Evolutionary conservation across 345 rosid species (phyloP), one percentile per base, ranked within the genome.

Genomic region (Nasturtium officinale): DNA sequence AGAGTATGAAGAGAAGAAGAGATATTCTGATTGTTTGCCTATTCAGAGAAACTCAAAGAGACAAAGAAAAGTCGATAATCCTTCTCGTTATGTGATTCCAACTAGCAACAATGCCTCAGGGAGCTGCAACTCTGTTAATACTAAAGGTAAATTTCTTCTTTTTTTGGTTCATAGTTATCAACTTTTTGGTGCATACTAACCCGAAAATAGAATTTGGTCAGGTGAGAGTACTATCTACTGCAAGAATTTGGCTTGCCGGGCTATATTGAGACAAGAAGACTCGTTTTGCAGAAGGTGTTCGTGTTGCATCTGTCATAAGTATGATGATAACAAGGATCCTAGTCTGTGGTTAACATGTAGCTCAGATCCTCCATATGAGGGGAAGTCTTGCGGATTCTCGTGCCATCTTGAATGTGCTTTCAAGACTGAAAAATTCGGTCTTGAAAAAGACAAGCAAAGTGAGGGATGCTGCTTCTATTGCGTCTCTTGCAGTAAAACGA

Each of bases 261-360:
- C 90, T 18, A 57, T 79, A 54, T 50, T 88, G 61, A 69, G 70
- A 73, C 78, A 63, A 9, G 79, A 65, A 54, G 84, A 84, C 81
- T 61, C 73, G 20, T 90, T 90, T 65, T 90, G 97, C 85, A 85
- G 79, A 80, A 81, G 97, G 80, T 90, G 97, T 78, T 84, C 97
- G 17, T 90, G 97, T 73, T 87, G 92, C 81, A 87, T 89, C 33
- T 90, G 97, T 77, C 89, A 75, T 45, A 82, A 52, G 37, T 89
- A 83, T 37, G 97, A 90, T 79, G 89, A 89, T 67, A 90, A 90
- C 78, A 90, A 90, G 82, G 97, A 90, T 79, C 95, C 92, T 67
- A 88, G 90, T 81, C 82, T 89, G 28, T 89, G 95, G 97, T 56
- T 90, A 61, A 89, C 90, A 38, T 90, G 97, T 52, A 81, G 84